Percentiles rank a stretch among this genome's conserved stretches.
phyloP scores from a whole-genome alignment of 768 basidiomycete species.

The Hericium coralloides region DNA sequence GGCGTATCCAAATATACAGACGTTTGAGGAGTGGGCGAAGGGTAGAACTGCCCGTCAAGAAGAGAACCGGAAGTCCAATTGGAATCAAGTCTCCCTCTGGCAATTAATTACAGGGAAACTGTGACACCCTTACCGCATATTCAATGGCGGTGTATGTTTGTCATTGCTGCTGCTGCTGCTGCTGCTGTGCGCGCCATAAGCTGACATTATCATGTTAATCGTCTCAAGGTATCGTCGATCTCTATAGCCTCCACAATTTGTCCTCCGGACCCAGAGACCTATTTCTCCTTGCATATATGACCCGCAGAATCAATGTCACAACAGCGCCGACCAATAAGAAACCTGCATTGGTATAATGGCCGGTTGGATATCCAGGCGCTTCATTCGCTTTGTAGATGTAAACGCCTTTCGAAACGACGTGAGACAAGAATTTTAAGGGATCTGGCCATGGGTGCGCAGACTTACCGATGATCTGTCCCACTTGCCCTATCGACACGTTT shows the following conservation, averaged over 20 bases:
- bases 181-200: no score
- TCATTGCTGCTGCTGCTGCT: no score
- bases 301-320: neutral
- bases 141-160: no score
- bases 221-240: no score
- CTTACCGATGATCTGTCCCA: slow-evolving; percentile 27
- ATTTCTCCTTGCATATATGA: neutral
- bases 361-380: slow-evolving; percentile 25
- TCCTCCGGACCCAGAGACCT: neutral
- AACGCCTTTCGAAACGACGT: slow-evolving; percentile 10
- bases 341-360: slow-evolving; percentile 25
- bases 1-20: neutral
- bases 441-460: neutral
- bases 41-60: neutral
- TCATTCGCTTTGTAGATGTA: slow-evolving; percentile 23
- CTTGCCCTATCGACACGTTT: slow-evolving; percentile 26
- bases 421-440: no score
- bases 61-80: neutral
- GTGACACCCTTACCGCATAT: neutral
- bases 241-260: neutral
- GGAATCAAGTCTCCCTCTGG: neutral
- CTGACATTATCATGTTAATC: no score
- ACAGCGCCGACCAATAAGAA: neutral
- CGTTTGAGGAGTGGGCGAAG: neutral
- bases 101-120: neutral